Evolutionary conservation across 805 yeast genomes (phyloP), one percentile per base, ranked within the genome.

Genomic region (Wickerhamomyces chambardii): DNA sequence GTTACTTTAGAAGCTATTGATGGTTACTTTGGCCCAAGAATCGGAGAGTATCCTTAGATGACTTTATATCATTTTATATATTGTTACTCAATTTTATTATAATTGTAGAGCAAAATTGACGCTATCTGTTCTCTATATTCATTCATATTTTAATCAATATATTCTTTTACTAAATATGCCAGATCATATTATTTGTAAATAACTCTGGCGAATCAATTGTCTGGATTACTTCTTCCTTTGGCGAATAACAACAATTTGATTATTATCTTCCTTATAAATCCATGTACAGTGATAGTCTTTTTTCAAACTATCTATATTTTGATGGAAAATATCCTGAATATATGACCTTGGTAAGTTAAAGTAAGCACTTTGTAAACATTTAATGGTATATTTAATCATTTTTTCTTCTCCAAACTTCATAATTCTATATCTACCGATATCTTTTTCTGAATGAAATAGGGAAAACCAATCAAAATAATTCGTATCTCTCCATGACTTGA

Each of bases 321-420:
- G 17, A 6, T 41, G 39, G 31, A 48, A 43, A 4, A 47, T 8
- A 8, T 31, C 32, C 8, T 38, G 28, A 4, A 50, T 18, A 28
- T 43, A 47, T 0, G 17, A 6, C 12, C 24, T 32, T 3, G 55
- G 48, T 17, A 53, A 30, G 29, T 49, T 59, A 46, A 63, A 71
- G 41, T 67, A 75, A 2, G 76, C 50, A 17, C 35, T 45, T 12
- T 46, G 44, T 8, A 73, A 47, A 28, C 60, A 51, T 16, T 39
- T 36, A 4, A 64, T 46, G 33, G 70, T 63, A 26, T 48, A 45
- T 5, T 37, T 32, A 3, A 60, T 34, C 49, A 73, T 59, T 8
- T 32, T 32, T 1, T 47, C 35, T 5, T 59, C 40, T 1, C 78
- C 77, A 39, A 63, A 57, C 15, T 52, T 39, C 78, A 74, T 71